phyloP scores from a whole-genome alignment of 108 stramenopile genomes.

The Skeletonema tropicum region DNA sequence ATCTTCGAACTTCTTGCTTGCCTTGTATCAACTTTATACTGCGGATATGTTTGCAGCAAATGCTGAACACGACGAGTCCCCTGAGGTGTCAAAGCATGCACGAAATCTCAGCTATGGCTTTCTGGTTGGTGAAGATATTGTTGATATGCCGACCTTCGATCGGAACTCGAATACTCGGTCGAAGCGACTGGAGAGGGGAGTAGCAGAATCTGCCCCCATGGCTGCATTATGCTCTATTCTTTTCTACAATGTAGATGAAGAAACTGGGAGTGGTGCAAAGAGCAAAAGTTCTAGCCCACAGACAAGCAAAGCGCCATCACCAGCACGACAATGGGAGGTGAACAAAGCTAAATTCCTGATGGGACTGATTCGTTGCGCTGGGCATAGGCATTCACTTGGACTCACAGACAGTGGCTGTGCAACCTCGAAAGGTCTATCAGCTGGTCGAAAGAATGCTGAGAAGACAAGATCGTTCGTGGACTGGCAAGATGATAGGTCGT shows the following conservation, averaged over 20 bases:
- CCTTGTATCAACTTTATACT: constrained; percentile 72
- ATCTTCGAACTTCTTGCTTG: constrained; percentile 69
- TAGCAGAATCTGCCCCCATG: constrained; percentile 82
- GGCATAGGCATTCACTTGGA: constrained; percentile 68
- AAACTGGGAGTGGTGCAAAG: constrained; percentile 9
- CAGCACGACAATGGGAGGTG: constrained; percentile 70
- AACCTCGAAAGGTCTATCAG: constrained; percentile 50
- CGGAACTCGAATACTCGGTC: constrained; percentile 16
- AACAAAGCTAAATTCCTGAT: constrained; percentile 68
- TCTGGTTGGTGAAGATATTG: constrained; percentile 64
- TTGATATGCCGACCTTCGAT: constrained; percentile 52
- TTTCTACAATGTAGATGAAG: constrained; percentile 70
- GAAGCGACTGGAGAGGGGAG: constrained; percentile 53
- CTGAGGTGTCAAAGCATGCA: constrained; percentile 68
- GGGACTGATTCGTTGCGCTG: constrained; percentile 78
- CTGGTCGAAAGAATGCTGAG: constrained; percentile 41
- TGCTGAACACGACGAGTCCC: constrained; percentile 66
- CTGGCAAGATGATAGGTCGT: constrained; percentile 52
- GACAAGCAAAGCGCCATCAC: constrained; percentile 37
- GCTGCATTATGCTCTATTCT: constrained; percentile 76
- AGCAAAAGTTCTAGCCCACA: constrained; percentile 1
- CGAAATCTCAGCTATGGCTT: constrained; percentile 65
- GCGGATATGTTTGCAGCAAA: constrained; percentile 79
- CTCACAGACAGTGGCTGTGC: constrained; percentile 75
- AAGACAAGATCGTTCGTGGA: constrained; percentile 62